Evolutionary conservation across 208 protist species (phyloP).

Genomic region (Angomonas ambiguus): DNA sequence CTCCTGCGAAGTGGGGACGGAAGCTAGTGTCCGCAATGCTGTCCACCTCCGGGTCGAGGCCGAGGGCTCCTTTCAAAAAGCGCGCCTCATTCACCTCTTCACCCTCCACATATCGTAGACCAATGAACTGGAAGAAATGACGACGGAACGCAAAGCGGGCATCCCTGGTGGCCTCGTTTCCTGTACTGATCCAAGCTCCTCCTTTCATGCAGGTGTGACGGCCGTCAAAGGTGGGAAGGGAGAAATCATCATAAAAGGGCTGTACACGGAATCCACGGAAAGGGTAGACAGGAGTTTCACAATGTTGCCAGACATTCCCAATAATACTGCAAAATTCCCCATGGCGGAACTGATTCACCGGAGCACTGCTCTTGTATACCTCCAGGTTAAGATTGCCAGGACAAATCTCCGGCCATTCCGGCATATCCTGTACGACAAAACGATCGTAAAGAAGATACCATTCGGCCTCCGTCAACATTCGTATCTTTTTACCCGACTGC

Average conservation of each 20-base stretch:
- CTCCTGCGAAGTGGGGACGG: conserved; percentile 49
- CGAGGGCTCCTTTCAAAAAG: conserved; percentile 12
- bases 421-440: conserved; percentile 75
- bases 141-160: conserved; percentile 93
- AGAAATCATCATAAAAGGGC: conserved; percentile 96
- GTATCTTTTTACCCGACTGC: conserved; percentile 63
- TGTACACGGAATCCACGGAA: conserved; percentile 91
- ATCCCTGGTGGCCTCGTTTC: conserved; percentile 91
- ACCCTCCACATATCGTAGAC: conserved; percentile 89
- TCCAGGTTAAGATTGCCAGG: conserved; percentile 89
- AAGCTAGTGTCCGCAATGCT: conserved; percentile 66
- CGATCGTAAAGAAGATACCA: conserved; percentile 84
- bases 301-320: conserved; percentile 96
- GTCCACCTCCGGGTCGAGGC: conserved; percentile 82
- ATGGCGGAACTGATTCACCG: conserved; percentile 79
- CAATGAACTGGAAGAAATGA: conserved; percentile 96
- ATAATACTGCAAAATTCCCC: conserved; percentile 90
- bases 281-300: conserved; percentile 86
- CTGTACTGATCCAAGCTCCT: conserved; percentile 92
- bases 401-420: conserved; percentile 37
- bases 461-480: conserved; percentile 90
- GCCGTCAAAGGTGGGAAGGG: conserved; percentile 94
- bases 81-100: conserved; percentile 22
- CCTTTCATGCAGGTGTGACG: conserved; percentile 94
- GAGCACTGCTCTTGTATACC: conserved; percentile 76